phyloP scores from a whole-genome alignment of 2,329 filamentous ascomycete species.

The Coccinonectria pachysandricola region DNA sequence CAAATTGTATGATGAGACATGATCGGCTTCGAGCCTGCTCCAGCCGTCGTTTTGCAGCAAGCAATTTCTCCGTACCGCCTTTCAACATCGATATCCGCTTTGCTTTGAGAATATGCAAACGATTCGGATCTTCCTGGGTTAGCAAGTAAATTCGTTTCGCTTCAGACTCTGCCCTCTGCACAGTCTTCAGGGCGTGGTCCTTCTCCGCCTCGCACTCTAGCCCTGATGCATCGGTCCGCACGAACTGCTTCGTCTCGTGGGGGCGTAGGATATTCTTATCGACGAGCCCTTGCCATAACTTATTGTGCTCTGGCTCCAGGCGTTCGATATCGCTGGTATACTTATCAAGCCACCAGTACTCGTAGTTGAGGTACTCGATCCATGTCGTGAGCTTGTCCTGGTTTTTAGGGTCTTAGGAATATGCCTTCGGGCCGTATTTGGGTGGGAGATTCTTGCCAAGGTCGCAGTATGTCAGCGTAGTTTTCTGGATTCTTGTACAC shows the following conservation, averaged over 20 bases:
- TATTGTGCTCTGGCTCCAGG: conserved; percentile 14
- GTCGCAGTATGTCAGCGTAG: conserved; percentile 18
- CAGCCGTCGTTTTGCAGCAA: conserved; percentile 1
- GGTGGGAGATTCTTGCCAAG: conserved; percentile 9
- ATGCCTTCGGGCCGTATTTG: background rate
- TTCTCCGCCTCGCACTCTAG: conserved; percentile 1
- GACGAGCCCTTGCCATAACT: conserved; percentile 23
- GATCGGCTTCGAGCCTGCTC: background rate
- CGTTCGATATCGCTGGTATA: conserved; percentile 10
- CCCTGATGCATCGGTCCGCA: conserved; percentile 1
- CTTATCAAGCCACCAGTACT: conserved; percentile 15
- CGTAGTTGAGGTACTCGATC: conserved; percentile 28
- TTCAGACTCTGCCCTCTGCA: conserved; percentile 1
- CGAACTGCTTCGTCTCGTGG: conserved; percentile 8
- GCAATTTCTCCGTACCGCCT: background rate
- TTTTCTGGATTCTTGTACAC: conserved; percentile 12
- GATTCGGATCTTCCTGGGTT: conserved; percentile 5
- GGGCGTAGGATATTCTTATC: conserved; percentile 18
- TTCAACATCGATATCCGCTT: conserved; percentile 6
- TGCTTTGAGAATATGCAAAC: conserved; percentile 2
- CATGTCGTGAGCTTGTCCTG: conserved; percentile 25
- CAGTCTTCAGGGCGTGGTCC: conserved; percentile 1
- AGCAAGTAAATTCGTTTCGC: background rate
- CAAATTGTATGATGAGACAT: background rate
- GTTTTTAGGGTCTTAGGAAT: conserved; percentile 18